A percentile compares a stretch with the other conserved stretches of the same genome.
Evolutionary conservation across 768 basidiomycete genomes (phyloP).

Genomic region (Lactifluus echinatus): DNA sequence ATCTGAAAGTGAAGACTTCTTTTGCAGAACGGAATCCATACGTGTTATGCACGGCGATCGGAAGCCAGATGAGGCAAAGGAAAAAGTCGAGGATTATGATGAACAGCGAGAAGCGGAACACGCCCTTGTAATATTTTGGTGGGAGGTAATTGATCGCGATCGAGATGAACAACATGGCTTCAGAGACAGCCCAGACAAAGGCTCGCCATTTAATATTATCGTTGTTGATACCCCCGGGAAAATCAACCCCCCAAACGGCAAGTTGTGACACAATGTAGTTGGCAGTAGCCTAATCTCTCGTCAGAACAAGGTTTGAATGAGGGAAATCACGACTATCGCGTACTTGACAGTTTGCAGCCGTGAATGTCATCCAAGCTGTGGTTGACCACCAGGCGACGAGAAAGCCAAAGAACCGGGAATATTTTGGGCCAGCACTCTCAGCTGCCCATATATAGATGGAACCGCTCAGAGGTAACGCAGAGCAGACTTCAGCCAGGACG

Average conservation of each 20-base stretch:
- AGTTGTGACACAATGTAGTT: constrained; percentile 86
- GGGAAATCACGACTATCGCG: constrained; percentile 15
- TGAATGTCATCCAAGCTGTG: constrained; percentile 95
- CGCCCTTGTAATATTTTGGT: constrained; percentile 57
- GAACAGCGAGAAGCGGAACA: constrained; percentile 69
- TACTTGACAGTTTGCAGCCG: constrained; percentile 82
- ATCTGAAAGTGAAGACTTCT: constrained; percentile 76
- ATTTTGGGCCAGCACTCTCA: constrained; percentile 82
- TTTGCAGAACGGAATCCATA: constrained; percentile 82
- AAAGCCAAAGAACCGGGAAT: constrained; percentile 81
- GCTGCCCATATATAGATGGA: constrained; percentile 96
- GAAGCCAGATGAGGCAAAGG: constrained; percentile 85
- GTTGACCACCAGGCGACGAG: constrained; percentile 90
- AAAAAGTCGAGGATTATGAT: constrained; percentile 83
- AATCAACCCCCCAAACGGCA: constrained; percentile 69
- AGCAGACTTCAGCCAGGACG: constrained; percentile 85
- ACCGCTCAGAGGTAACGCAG: constrained; percentile 77
- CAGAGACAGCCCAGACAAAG: constrained; percentile 76
- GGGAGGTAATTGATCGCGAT: constrained; percentile 84
- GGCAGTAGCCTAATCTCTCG: constrained; percentile 55
- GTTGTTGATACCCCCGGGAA: constrained; percentile 68
- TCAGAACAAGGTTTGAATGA: neutral
- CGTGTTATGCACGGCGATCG: constrained; percentile 80
- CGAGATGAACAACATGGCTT: constrained; percentile 57
- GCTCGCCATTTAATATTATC: constrained; percentile 80